These are phyloP conservation scores for Arthrobotrys conoides DNA, from an alignment of 2,329 filamentous ascomycete species.

Conservation along the genomic window DNA sequence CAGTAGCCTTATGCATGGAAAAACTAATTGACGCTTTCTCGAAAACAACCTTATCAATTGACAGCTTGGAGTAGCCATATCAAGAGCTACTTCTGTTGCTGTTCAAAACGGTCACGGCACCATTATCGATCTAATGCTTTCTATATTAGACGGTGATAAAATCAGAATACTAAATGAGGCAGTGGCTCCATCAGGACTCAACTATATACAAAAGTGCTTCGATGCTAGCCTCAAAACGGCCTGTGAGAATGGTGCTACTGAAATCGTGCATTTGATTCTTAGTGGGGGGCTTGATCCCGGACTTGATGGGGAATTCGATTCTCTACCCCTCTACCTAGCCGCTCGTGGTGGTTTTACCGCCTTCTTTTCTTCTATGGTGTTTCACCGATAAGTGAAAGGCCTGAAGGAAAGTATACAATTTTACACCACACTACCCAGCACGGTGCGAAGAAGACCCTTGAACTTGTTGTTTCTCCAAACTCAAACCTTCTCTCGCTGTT, in stretches of 20 bases:
- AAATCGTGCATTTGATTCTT: conserved; percentile 26
- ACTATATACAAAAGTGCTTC: conserved; percentile 13
- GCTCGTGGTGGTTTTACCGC: not conserved
- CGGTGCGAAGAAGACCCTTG: not conserved
- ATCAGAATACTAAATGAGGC: not conserved
- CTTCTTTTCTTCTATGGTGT: conserved; percentile 41
- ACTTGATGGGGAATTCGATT: not conserved
- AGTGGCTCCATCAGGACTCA: not conserved
- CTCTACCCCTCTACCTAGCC: conserved; percentile 27
- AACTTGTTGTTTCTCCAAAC: not conserved
- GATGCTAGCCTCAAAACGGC: not conserved
- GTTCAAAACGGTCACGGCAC: not conserved
- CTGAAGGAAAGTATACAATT: conserved; percentile 12
- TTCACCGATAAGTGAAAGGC: not conserved
- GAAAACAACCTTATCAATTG: not conserved
- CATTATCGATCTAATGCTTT: not conserved
- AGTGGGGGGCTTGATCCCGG: conserved; percentile 6
- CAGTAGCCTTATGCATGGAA: not conserved
- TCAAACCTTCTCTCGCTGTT: not conserved
- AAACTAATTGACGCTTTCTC: no score
- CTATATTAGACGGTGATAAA: not conserved
- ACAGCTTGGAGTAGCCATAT: not conserved
- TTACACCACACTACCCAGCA: conserved; percentile 24
- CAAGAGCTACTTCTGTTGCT: not conserved
- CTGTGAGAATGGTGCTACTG: conserved; percentile 17